Evolutionary conservation across 331 rosid genomes (phyloP).

Genomic region (Acacia concinna): DNA sequence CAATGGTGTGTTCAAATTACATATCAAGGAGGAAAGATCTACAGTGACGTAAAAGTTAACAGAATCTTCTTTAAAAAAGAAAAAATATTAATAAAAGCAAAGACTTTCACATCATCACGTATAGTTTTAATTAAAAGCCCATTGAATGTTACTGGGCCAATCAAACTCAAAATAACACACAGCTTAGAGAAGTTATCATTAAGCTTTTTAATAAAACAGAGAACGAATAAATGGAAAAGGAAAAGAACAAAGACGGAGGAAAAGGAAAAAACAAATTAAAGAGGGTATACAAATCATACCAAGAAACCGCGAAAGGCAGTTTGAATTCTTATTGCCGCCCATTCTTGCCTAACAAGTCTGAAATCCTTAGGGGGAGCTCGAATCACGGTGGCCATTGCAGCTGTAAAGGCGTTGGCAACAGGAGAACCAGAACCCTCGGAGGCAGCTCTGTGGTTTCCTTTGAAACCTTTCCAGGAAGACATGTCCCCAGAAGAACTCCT

Average conservation of each 20-base stretch:
- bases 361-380: conserved; percentile 90
- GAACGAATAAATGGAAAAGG: background rate
- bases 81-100: background rate
- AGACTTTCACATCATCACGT: background rate
- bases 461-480: conserved; percentile 77
- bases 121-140: background rate
- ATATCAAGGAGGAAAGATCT: background rate
- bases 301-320: conserved; percentile 90
- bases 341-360: conserved; percentile 69
- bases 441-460: conserved; percentile 59
- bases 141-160: background rate
- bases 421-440: conserved; percentile 79
- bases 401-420: conserved; percentile 52
- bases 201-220: background rate
- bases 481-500: conserved; percentile 76
- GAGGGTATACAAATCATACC: conserved; percentile 40
- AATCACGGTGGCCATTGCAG: conserved; percentile 81
- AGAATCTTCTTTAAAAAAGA: background rate
- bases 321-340: conserved; percentile 95
- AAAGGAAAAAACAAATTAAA: background rate
- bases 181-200: background rate
- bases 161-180: background rate
- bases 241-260: background rate
- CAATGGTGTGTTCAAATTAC: background rate
- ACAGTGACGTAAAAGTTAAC: background rate